Base-by-base conservation (phyloP, 495 filamentous ascomycete species). In the Choiromyces venosus region DNA sequence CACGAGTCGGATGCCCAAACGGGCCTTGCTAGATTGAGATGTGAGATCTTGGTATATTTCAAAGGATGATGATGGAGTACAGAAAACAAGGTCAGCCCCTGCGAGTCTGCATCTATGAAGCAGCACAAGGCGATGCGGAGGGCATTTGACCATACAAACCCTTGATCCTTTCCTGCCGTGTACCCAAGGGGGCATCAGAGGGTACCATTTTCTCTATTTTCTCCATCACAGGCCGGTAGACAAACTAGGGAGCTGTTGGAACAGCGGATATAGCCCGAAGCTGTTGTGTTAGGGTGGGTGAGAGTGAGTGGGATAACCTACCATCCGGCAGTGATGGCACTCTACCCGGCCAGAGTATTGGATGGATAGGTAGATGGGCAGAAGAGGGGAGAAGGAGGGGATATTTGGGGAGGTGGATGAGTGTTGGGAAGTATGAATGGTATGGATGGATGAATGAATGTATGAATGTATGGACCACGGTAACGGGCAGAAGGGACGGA, bases 1-100 rank as follows among this genome's bases (percentile, higher is more conserved):
- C 36, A 80, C 80, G 37, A 79, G 72, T 37, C 65, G 80, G 25
- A 73, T 66, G n/a, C 64, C 68, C 52, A 78, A 38, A 44, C 76
- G 70, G 64, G 61, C 68, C 70, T 74, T 69, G n/a, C 65, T 65
- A 37, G 65, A 79, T 44, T 67, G 70, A 14, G 77, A 71, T 72
- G 56, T 71, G 35, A 79, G 56, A 37, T 77, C 74, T 72, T 65
- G 72, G 78, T 76, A 78, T 73, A 80, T 74, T 44, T 80, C 72
- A 71, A 72, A 64, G 65, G 74, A 74, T 25, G 72, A 72, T 61
- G 74, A 78, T 80, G 65, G 72, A 69, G 37, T 66, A 78, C 10
- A 18, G 52, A 33, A 61, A n/a, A 29, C 25, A 61, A 61, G 52
- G 12, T 33, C 10, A 33, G 25, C 33, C 18, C 16, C 52, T 61